Evolutionary conservation across 768 basidiomycete species (phyloP), one percentile per base, ranked within the genome.

Genomic region (Rhodotorula taiwanensis): DNA sequence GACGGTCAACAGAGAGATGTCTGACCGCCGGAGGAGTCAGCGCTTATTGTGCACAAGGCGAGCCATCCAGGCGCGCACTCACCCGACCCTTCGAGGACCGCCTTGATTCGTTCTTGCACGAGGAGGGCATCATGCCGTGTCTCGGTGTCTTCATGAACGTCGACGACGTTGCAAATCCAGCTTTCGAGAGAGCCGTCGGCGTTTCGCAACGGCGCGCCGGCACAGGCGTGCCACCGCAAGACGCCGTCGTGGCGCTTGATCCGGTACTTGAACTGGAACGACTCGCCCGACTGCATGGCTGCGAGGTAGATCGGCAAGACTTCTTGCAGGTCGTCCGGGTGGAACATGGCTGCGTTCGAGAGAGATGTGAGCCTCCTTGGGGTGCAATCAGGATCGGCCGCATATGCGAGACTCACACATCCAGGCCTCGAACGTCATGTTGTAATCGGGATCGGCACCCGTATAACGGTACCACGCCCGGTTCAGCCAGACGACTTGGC

Each of bases 191-290:
- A n/a, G 16, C 64, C 68, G 23, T 27, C 31, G 5, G 34, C 41
- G 18, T 52, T 45, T 5, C 43, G 31, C 5, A 27, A 8, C 42
- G 64, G 7, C 1, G 52, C 39, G 2, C 64, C 68, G 2, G 30
- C 20, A 8, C 33, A 48, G 0, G 49, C 30, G n/a, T 54, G 58
- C 68, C 68, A 70, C 3, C 64, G 39, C 20, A 56, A 45, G 0
- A 6, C 18, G 15, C 56, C 63, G 33, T 62, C 60, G 3, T 6
- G 13, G 21, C 34, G 15, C 7, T 25, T 34, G 52, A 65, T 34
- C 16, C 68, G 58, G 50, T 70, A 70, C 30, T 70, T 60, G 33
- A 65, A 42, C 52, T 14, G 21, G 34, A 64, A 64, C n/a, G 36
- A 31, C 3, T 60, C 27, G 23, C 63, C 67, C 0, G 55, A 21